Percentiles rank a stretch among this genome's conserved stretches.
These are phyloP conservation scores for Gracilariopsis chorda DNA, from an alignment of 23 red algal genomes.

Conservation along the genomic window DNA sequence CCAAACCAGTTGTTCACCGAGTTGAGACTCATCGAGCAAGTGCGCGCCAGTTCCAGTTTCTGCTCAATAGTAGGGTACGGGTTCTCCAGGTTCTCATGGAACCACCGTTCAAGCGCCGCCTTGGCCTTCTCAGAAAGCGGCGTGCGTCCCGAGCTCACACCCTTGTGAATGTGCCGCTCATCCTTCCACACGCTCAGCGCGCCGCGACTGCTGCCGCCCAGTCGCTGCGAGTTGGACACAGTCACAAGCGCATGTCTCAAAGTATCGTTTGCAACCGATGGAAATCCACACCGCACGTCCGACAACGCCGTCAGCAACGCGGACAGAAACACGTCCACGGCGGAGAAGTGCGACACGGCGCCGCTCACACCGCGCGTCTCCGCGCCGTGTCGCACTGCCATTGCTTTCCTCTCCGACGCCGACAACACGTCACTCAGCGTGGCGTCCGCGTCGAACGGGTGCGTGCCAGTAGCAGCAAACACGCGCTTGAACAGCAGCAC, in stretches of 20 bases:
- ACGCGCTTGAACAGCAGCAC: background rate
- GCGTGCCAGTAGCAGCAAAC: background rate
- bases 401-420: background rate
- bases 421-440: background rate
- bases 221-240: background rate
- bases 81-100: constrained; percentile 44
- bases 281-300: background rate
- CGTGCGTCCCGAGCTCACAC: background rate
- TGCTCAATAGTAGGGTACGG: constrained; percentile 33
- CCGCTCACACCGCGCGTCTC: background rate
- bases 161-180: background rate
- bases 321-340: background rate
- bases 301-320: background rate
- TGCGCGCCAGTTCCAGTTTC: constrained; percentile 2
- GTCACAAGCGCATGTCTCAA: background rate
- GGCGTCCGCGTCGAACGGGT: background rate
- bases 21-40: constrained; percentile 12
- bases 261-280: background rate
- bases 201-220: background rate
- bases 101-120: constrained; percentile 22
- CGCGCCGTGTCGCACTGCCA: background rate
- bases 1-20: constrained; percentile 57
- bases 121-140: constrained; percentile 13
- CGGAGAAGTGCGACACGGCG: background rate
- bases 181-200: background rate